These are phyloP conservation scores for Dalbergia oliveri DNA, from an alignment of 306 rosid species.

Conservation along the genomic window DNA sequence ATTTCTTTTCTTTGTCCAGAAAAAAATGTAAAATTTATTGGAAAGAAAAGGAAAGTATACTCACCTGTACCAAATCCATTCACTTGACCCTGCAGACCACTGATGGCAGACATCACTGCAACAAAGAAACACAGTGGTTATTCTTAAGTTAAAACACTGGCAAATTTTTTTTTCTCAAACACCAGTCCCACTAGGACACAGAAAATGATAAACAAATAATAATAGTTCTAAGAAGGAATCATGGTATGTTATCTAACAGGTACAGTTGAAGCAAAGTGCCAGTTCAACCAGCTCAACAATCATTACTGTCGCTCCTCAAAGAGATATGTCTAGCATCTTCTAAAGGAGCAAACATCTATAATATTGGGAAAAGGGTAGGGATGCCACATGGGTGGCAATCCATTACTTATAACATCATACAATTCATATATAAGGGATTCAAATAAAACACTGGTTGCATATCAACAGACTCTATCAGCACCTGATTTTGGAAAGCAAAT, in stretches of 20 bases:
- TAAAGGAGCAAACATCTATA: background rate
- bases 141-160: constrained; percentile 25
- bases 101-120: constrained; percentile 93
- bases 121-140: constrained; percentile 48
- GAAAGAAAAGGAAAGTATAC: constrained; percentile 53
- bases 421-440: background rate
- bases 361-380: background rate
- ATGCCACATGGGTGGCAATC: background rate
- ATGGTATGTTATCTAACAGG: constrained; percentile 23
- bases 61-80: constrained; percentile 77
- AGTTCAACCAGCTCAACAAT: constrained; percentile 39
- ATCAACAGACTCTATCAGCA: background rate
- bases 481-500: constrained; percentile 3
- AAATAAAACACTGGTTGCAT: constrained; percentile 3
- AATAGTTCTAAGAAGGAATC: background rate
- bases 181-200: background rate
- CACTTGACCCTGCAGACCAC: constrained; percentile 84
- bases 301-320: background rate
- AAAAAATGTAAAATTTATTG: constrained; percentile 18
- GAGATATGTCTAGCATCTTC: background rate
- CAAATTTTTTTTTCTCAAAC: constrained; percentile 11
- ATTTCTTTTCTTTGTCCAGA: background rate
- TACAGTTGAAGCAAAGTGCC: constrained; percentile 22
- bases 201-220: constrained; percentile 28
- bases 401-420: background rate